Evolutionary conservation across 768 basidiomycete species (phyloP).

Genomic region (Termitomyces titanicus): DNA sequence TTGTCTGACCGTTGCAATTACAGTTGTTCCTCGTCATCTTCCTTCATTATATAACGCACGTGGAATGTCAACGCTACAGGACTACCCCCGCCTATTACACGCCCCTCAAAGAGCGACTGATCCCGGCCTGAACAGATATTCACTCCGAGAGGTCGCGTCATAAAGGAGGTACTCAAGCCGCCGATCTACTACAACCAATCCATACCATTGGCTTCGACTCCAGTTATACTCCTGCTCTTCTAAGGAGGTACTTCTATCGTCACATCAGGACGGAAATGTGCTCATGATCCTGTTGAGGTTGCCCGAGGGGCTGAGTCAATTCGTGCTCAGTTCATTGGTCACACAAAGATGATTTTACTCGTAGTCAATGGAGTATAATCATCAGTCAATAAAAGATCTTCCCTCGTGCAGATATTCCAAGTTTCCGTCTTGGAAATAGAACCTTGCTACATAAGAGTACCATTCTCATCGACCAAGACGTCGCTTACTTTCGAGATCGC

Average conservation of each 20-base stretch:
- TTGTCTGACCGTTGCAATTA: background rate
- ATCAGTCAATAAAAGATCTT: background rate
- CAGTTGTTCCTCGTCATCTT: background rate
- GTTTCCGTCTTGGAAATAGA: background rate
- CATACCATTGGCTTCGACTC: background rate
- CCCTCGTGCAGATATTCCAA: background rate
- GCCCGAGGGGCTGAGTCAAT: background rate
- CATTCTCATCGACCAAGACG: background rate
- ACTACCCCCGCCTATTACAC: background rate
- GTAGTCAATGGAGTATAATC: background rate
- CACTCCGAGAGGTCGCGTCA: background rate
- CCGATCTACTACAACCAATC: background rate
- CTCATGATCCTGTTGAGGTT: conserved; percentile 7
- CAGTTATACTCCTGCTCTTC: background rate
- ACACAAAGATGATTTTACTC: background rate
- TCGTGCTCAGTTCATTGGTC: conserved; percentile 3
- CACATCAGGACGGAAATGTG: background rate
- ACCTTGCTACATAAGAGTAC: background rate
- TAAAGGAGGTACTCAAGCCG: background rate
- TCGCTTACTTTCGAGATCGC: background rate
- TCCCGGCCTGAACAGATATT: background rate
- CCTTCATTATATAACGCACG: background rate
- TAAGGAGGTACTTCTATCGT: background rate
- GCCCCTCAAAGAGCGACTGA: background rate
- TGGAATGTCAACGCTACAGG: background rate